A percentile compares a stretch with the other conserved stretches of the same genome.
Conservation (phyloP, 345 rosid genomes). For the Moringa oleifera region DNA sequence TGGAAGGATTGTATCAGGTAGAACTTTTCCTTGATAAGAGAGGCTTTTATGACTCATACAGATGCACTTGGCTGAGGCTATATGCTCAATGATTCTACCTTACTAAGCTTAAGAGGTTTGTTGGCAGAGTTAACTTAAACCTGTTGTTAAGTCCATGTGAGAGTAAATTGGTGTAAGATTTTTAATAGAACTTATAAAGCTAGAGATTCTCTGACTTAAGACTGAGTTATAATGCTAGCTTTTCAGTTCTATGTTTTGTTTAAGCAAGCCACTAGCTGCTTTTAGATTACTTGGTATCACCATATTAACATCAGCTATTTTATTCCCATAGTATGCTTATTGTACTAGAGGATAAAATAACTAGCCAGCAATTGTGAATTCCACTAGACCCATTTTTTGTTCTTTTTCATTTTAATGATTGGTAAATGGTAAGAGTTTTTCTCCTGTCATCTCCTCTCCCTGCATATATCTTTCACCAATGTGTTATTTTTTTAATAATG, state of each 20-base stretch:
- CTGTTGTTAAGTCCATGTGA: not conserved
- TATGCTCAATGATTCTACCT: no score
- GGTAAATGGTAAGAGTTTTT: not conserved
- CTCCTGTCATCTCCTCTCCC: not conserved
- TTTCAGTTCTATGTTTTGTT: not conserved
- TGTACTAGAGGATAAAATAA: no score
- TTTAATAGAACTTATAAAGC: not conserved
- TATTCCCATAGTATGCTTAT: not conserved
- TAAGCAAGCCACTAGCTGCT: not conserved
- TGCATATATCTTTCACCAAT: not conserved
- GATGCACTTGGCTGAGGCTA: not conserved
- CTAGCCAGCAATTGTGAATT: no score
- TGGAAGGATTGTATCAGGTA: conserved; percentile 97
- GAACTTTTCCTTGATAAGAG: conserved; percentile 12
- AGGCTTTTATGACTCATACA: not conserved
- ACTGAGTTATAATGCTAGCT: not conserved
- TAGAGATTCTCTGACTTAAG: no score
- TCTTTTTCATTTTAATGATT: not conserved
- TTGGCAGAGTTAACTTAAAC: not conserved
- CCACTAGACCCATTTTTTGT: not conserved
- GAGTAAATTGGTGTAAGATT: not conserved
- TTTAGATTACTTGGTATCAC: not conserved
- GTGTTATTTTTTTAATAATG: not conserved
- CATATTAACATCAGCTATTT: not conserved
- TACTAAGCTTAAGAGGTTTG: not conserved